Evolutionary conservation across 148 eudicot species (phyloP).

Genomic region (Arctostaphylos glauca): DNA sequence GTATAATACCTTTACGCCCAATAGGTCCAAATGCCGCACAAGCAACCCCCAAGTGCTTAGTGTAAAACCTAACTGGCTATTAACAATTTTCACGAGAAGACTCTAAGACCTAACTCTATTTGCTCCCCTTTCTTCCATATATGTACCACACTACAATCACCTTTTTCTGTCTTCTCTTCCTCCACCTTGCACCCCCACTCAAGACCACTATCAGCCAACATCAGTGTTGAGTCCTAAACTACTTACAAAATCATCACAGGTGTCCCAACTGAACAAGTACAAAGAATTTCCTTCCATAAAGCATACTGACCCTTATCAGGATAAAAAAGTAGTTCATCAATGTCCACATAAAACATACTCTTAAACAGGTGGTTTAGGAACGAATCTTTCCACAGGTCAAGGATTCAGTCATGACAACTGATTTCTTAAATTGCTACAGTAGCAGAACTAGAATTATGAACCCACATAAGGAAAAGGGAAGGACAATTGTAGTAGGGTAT

Average conservation of each 20-base stretch:
- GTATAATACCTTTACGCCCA: background rate
- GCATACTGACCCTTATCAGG: background rate
- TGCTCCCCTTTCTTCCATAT: background rate
- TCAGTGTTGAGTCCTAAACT: background rate
- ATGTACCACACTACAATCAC: background rate
- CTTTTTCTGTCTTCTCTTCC: background rate
- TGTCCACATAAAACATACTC: background rate
- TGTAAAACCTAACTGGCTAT: too few species aligned
- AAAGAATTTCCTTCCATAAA: background rate
- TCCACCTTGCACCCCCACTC: background rate
- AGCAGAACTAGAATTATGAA: background rate
- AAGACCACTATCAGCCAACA: background rate
- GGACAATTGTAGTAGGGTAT: background rate
- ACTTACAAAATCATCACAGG: too few species aligned
- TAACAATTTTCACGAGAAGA: too few species aligned
- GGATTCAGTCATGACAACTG: background rate
- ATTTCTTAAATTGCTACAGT: background rate
- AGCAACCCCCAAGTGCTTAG: too few species aligned
- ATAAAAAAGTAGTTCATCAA: background rate
- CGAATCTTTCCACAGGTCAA: background rate
- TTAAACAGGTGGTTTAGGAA: constrained; percentile 3
- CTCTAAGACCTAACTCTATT: background rate
- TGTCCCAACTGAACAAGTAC: background rate
- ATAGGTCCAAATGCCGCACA: background rate
- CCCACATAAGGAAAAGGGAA: background rate